Evolutionary conservation across 371 early-diverging fungal genomes (phyloP), one percentile per base, ranked within the genome.

Genomic region (Dinochytrium kinnereticum): DNA sequence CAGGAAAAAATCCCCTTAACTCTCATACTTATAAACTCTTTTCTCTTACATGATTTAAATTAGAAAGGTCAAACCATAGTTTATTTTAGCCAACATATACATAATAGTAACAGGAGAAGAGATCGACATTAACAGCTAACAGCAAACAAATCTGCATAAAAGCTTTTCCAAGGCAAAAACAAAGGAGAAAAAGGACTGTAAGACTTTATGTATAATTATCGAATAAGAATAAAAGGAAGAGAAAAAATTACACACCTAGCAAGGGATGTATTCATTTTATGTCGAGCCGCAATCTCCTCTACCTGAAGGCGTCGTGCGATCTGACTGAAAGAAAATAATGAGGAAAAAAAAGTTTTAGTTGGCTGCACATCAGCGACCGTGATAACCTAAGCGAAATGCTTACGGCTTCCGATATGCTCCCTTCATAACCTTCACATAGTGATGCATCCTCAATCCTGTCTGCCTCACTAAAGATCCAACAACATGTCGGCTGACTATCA

Each of bases 401-500:
- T 72, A 82, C 79, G 84, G 84, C 40, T 75, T 30, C n/a, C 79
- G 53, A 51, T 81, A 78, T 1, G 26, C 61, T 26, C 75, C 72
- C 55, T 74, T 78, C 34, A 59, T 10, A 1, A 67, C 37, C 36
- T 72, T 37, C 40, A 71, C 72, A 50, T 57, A 28, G 51, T 69
- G 82, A 33, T 91, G 90, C 1, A 90, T 91, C 10, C 90, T 88
- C 40, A 90, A 85, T n/a, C 90, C 87, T 5, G 92, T 92, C 39
- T 85, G 87, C 34, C 93, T 86, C 2, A 91, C 86, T 80, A 93
- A 84, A 30, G 82, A 78, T 0, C 91, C 93, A 2, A 93, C 76
- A 0, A 90, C 82, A 79, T 91, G 90, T 15, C 91, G 82, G 67
- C 87, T 89, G 1, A 92, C 88, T 2, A 91, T 80, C 82, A 90